Percentiles rank a stretch among this genome's conserved stretches.
Evolutionary conservation across 768 basidiomycete species (phyloP).

Genomic region (Lactifluus pinguis): DNA sequence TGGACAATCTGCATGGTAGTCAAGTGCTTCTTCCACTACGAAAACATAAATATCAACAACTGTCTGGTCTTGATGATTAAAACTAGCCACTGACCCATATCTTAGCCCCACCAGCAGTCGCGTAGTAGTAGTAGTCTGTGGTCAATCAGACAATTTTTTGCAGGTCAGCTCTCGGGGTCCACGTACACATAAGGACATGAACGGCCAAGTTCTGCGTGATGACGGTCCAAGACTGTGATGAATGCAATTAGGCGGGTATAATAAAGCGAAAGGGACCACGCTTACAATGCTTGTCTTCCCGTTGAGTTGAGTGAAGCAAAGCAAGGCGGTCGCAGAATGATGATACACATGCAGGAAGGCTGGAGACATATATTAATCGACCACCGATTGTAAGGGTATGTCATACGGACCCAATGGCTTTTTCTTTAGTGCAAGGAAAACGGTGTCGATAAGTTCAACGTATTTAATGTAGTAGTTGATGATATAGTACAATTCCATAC

Average conservation of each 20-base stretch:
- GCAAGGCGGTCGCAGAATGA: constrained; percentile 92
- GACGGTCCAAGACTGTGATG: constrained; percentile 85
- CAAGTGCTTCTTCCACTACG: constrained; percentile 96
- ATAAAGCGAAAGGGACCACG: neutral
- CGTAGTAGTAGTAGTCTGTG: constrained; percentile 97
- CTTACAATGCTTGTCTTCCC: constrained; percentile 85
- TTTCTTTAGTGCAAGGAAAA: constrained; percentile 97
- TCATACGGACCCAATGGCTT: constrained; percentile 79
- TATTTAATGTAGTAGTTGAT: constrained; percentile 99
- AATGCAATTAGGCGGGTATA: neutral
- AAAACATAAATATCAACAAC: neutral
- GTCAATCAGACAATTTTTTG: neutral
- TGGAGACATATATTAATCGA: constrained; percentile 25
- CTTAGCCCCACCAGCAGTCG: constrained; percentile 91
- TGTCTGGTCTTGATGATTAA: neutral
- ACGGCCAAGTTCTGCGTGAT: constrained; percentile 86
- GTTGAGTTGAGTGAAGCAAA: constrained; percentile 92
- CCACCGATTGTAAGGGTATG: neutral
- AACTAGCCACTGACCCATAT: constrained; percentile 66
- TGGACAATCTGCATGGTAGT: constrained; percentile 96
- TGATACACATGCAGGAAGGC: constrained; percentile 99
- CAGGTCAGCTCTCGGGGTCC: neutral
- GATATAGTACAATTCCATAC: constrained; percentile 94
- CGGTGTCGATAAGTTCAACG: constrained; percentile 90
- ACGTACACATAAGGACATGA: constrained; percentile 96